phyloP scores from a whole-genome alignment of 1,284 basidiomycete species.

The Sporisorium scitamineum region DNA sequence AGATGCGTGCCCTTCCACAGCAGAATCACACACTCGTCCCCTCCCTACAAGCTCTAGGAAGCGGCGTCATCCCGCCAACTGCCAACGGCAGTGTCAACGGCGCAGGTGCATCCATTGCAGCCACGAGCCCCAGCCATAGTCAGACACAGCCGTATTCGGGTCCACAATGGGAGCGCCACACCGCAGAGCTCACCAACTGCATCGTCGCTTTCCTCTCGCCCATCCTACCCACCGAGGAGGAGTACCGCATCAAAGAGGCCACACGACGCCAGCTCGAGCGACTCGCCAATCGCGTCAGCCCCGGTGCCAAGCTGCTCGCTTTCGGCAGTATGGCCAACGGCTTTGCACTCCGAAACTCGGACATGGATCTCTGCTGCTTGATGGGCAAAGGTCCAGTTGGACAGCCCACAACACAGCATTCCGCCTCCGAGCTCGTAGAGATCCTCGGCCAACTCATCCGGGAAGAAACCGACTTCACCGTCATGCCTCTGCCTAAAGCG shows the following conservation, averaged over 20 bases:
- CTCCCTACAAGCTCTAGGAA: conserved; percentile 21
- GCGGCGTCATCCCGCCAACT: conserved; percentile 17
- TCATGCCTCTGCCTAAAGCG: conserved; percentile 95
- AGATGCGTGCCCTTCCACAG: conserved; percentile 41
- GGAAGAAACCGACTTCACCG: conserved; percentile 95
- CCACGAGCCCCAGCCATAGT: conserved; percentile 27
- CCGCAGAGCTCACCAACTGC: conserved; percentile 64
- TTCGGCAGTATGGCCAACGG: conserved; percentile 92
- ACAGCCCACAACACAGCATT: conserved; percentile 36
- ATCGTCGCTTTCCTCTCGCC: conserved; percentile 66
- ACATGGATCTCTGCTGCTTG: conserved; percentile 98
- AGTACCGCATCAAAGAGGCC: conserved; percentile 80
- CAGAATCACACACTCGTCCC: conserved; percentile 29
- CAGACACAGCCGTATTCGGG: conserved; percentile 24
- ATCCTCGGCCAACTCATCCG: conserved; percentile 93
- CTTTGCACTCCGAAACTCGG: conserved; percentile 93
- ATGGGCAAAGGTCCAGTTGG: conserved; percentile 71
- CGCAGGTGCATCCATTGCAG: conserved; percentile 3
- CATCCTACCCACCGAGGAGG: conserved; percentile 67
- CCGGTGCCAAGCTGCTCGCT: conserved; percentile 87
- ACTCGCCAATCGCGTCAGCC: conserved; percentile 92
- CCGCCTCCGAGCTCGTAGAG: conserved; percentile 88
- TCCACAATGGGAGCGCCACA: conserved; percentile 61
- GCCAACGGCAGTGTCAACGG: conserved; percentile 25
- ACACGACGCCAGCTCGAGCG: conserved; percentile 93